Evolutionary conservation across 1,284 basidiomycete species (phyloP).

Genomic region (Polyporus tsugae): DNA sequence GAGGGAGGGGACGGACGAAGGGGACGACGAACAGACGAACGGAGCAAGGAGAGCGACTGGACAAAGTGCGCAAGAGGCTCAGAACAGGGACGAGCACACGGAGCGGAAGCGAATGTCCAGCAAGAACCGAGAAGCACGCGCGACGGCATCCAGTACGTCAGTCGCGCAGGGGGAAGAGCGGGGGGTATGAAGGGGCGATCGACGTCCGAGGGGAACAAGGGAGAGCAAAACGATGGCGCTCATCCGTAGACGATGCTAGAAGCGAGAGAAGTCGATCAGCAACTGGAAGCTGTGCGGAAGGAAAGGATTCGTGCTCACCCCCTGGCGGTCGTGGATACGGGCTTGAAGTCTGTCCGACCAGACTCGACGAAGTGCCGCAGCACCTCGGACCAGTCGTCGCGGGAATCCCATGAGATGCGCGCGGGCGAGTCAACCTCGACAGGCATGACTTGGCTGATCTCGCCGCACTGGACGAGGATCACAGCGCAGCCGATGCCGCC

Average conservation of each 20-base stretch:
- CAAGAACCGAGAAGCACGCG: slow-evolving; percentile 12
- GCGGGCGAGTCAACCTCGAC: slow-evolving; percentile 80
- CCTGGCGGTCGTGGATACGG: slow-evolving; percentile 74
- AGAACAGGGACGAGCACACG: neutral
- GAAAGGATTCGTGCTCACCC: slow-evolving; percentile 59
- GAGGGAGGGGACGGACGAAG: neutral
- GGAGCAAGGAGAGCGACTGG: slow-evolving; percentile 2
- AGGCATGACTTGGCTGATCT: slow-evolving; percentile 81
- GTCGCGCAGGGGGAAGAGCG: slow-evolving; percentile 14
- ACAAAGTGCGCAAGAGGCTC: slow-evolving; percentile 4
- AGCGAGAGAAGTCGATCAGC: slow-evolving; percentile 19
- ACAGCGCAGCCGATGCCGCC: slow-evolving; percentile 79
- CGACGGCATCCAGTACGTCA: slow-evolving; percentile 20
- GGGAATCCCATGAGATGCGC: slow-evolving; percentile 75
- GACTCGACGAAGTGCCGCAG: slow-evolving; percentile 73
- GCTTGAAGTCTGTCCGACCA: slow-evolving; percentile 80
- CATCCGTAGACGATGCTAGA: slow-evolving; percentile 49
- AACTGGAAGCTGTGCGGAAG: neutral
- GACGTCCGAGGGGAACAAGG: slow-evolving; percentile 21
- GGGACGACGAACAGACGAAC: slow-evolving; percentile 6
- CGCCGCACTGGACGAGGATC: slow-evolving; percentile 76
- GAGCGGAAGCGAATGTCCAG: neutral
- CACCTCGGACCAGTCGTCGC: slow-evolving; percentile 75
- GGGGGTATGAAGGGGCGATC: slow-evolving; percentile 9
- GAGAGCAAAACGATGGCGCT: slow-evolving; percentile 21